Conservation (phyloP, 192 early-diverging fungal genomes). For the Rhizophlyctis rosea region DNA sequence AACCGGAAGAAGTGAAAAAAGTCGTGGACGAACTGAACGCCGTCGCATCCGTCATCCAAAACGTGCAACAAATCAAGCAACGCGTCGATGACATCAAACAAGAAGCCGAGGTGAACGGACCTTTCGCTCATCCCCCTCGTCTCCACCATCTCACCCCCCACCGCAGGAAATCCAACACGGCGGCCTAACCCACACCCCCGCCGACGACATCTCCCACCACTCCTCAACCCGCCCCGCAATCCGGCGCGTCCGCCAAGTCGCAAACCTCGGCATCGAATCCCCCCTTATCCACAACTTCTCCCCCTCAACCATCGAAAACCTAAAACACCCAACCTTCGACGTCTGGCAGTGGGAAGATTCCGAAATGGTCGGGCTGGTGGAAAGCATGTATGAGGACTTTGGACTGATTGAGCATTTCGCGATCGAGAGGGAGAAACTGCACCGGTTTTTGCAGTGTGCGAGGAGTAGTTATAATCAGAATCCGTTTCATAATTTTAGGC, state of each 20-base stretch:
- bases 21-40: too few species aligned
- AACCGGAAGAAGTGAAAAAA: too few species aligned
- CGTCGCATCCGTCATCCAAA: too few species aligned
- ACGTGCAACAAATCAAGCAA: background rate
- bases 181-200: background rate
- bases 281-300: constrained; percentile 8
- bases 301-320: constrained; percentile 27
- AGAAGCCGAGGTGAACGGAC: background rate
- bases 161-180: too few species aligned
- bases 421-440: constrained; percentile 34
- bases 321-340: constrained; percentile 43
- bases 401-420: constrained; percentile 38
- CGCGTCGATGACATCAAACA: background rate
- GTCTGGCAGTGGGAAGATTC: constrained; percentile 42
- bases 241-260: background rate
- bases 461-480: constrained; percentile 44
- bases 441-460: constrained; percentile 35
- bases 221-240: background rate
- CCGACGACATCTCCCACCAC: background rate
- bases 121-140: too few species aligned
- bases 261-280: background rate
- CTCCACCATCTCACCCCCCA: too few species aligned
- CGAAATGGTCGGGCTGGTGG: constrained; percentile 40
- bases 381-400: constrained; percentile 43
- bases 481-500: constrained; percentile 54